Conservation (phyloP, 331 rosid genomes). For the Rhamnella rubrinervis region DNA sequence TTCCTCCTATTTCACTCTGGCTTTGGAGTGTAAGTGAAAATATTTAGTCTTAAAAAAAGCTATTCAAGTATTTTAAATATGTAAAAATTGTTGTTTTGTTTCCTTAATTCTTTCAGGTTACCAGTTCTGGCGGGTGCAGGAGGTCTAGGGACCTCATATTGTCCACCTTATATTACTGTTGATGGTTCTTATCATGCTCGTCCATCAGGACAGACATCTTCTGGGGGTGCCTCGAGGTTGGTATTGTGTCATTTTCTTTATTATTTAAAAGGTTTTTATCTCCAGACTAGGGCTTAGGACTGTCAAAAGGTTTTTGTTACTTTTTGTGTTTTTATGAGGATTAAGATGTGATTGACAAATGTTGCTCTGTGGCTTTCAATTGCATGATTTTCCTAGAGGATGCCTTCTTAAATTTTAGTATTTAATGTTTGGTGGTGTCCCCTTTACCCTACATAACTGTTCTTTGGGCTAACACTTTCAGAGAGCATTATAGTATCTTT, state of each 20-base stretch:
- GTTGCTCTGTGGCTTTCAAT: neutral
- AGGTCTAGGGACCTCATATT: constrained; percentile 75
- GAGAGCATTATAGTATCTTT: too few relatives aligned
- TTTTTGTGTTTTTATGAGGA: too few relatives aligned
- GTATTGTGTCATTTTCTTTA: constrained; percentile 8
- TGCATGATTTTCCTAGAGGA: neutral
- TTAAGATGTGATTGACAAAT: neutral
- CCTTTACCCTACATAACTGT: too few relatives aligned
- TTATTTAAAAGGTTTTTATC: neutral
- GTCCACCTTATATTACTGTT: constrained; percentile 81
- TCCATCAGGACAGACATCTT: constrained; percentile 76
- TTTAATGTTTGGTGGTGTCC: too few relatives aligned
- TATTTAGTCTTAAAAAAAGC: neutral
- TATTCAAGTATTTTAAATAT: neutral
- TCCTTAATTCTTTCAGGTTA: constrained; percentile 52
- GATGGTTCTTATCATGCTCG: constrained; percentile 74
- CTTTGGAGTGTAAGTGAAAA: too few relatives aligned
- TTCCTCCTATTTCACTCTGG: too few relatives aligned
- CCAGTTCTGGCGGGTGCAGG: constrained; percentile 98
- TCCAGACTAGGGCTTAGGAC: too few relatives aligned
- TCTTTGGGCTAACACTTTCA: too few relatives aligned
- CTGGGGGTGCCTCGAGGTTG: constrained; percentile 62
- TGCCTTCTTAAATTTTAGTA: too few relatives aligned
- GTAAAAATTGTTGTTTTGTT: neutral
- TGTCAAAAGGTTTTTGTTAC: too few relatives aligned